Base-by-base conservation (phyloP, 2,329 filamentous ascomycete genomes). In the Fusarium chaquense region DNA sequence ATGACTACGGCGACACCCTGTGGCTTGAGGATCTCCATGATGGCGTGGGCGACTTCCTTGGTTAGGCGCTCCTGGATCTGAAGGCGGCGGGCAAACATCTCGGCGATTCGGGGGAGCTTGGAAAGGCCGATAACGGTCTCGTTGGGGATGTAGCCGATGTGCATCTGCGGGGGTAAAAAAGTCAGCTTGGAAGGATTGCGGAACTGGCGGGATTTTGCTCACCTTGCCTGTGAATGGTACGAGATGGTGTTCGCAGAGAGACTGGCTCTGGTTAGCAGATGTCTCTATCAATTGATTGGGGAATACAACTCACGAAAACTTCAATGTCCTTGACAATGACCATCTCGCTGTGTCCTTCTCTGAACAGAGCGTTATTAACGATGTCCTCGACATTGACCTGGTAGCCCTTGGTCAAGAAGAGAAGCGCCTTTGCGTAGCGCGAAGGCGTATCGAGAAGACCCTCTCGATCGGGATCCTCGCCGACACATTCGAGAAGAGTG, bases 311-410 rank as follows among this genome's bases (percentile, higher is more conserved):
- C 36, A 69, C 66, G 5, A 70, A 97, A 15, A 98, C 89, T 78
- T 98, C 94, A 76, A 99, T 98, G 76, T 98, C 94, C 82, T 97
- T 97, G 62, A 99, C 93, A 75, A 98, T 97, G 32, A 99, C 94
- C 83, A 99, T 88, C 81, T 99, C 96, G 76, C 97, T 96, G 77
- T 98, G 95, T 67, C 95, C 93, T 79, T 98, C 96, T 76, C 97
- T 91, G 81, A 99, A 99, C 56, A 98, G 92, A 20, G 96, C 96
- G 58, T 91, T 88, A 79, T 98, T 98, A 67, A 98, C 93, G 71
- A 98, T 92, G 77, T 97, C 93, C 66, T 90, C 86, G 57, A 98
- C 88, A 76, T 98, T 98, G 83, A 97, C 90, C 82, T 98, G 94
- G 79, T 99, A 99, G 44, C 96, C 96, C 79, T 97, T 94, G 8